Evolutionary conservation across 179 eudicot species (phyloP).

Genomic region (Drosera spatulata): DNA sequence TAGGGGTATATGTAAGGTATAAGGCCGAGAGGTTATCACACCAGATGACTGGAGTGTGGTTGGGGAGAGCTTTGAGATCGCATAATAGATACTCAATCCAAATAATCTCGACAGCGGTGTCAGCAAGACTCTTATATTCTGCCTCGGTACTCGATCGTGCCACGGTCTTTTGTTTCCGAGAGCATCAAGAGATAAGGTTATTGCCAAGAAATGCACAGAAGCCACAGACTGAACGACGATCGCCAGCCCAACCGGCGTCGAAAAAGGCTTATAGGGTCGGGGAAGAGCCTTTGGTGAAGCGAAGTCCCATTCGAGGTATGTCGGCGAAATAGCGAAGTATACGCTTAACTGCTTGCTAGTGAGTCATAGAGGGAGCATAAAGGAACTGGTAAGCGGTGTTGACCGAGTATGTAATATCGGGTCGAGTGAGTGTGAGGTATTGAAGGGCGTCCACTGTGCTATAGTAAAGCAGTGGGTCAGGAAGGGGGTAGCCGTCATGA

Average conservation of each 20-base stretch:
- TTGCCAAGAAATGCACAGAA: neutral
- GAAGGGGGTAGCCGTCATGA: neutral
- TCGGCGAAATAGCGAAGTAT: neutral
- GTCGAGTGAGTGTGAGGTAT: neutral
- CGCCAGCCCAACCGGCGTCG: neutral
- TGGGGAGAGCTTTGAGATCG: neutral
- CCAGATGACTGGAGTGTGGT: neutral
- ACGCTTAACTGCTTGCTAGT: neutral
- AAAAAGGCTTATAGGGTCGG: neutral
- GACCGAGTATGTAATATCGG: neutral
- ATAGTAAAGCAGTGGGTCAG: neutral
- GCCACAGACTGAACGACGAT: neutral
- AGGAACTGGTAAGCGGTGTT: neutral
- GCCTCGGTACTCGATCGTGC: neutral
- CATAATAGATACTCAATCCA: neutral
- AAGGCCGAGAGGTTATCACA: neutral
- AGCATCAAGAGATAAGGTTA: neutral
- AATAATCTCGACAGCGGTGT: neutral
- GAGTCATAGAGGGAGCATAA: neutral
- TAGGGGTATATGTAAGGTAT: neutral
- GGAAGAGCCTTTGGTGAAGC: neutral
- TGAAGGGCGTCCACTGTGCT: neutral
- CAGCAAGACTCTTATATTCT: neutral
- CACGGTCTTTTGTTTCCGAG: neutral
- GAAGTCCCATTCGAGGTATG: neutral